Evolutionary conservation across 805 yeast species (phyloP), one percentile per base, ranked within the genome.

Genomic region (Sugiyamaella valdiviana): DNA sequence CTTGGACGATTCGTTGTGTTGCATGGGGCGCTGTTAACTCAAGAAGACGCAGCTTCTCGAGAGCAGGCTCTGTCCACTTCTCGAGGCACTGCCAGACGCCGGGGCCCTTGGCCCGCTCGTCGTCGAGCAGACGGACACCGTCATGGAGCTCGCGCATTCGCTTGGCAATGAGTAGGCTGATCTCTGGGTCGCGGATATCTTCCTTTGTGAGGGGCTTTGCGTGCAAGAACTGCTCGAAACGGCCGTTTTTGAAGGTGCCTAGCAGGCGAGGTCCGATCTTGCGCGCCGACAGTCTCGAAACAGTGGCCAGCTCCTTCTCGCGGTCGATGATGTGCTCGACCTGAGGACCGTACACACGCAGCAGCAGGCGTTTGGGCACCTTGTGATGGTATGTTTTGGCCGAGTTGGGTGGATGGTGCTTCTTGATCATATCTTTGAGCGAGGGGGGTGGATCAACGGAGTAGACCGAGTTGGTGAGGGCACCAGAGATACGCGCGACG

Each of bases 121-220:
- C 68, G 2, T 66, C 63, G 19, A 78, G 75, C 45, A 93, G 68
- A 12, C 78, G 79, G 17, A 93, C 81, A 59, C 91, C 90, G 49
- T 74, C 74, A 62, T 93, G 99, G 48, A 93, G 73, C 57, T 93
- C 97, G 61, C 90, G 83, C 98, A 93, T 93, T 71, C 99, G 82
- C 71, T 95, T 80, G 12, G 96, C 97, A 54, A 93, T 83, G 72
- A 86, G 84, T 55, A 83, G 81, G 42, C 89, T 79, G 16, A 85
- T 81, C 23, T 80, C 82, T 53, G 87, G 80, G 54, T 81, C 80
- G 63, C 95, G 75, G 44, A 93, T 78, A 57, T 86, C 87, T 6
- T 77, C 73, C 55, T 79, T 83, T 35, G 81, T 79, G 57, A 93
- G 74, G 1, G 98, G 83, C 46, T 76, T 71, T 17, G 95, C 91